phyloP scores from a whole-genome alignment of 2,329 filamentous ascomycete species.

The Raffaelea ambrosiae region DNA sequence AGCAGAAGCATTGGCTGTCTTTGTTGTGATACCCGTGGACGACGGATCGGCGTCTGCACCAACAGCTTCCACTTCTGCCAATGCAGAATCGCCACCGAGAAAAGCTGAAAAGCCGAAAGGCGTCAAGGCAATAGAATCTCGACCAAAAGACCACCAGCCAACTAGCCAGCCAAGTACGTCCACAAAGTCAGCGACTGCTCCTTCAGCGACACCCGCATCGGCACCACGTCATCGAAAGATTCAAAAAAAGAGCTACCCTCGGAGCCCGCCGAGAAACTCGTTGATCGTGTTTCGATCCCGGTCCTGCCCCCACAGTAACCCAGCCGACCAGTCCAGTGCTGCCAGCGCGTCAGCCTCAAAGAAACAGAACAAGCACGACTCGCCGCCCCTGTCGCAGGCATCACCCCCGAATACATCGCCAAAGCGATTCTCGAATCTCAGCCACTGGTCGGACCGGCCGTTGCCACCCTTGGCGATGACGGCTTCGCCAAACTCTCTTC shows the following conservation, averaged over 20 bases:
- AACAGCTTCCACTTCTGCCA: background rate
- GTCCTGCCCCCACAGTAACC: too few relatives aligned
- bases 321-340: background rate
- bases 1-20: conserved; percentile 45
- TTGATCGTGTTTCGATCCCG: background rate
- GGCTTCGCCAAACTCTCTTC: background rate
- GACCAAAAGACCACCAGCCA: background rate
- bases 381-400: background rate
- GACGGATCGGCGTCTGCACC: background rate
- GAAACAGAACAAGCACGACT: too few relatives aligned
- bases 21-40: conserved; percentile 18
- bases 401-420: background rate
- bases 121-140: too few relatives aligned
- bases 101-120: too few relatives aligned
- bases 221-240: too few relatives aligned
- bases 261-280: too few relatives aligned
- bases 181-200: too few relatives aligned
- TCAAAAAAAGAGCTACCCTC: too few relatives aligned
- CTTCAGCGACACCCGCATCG: too few relatives aligned
- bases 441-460: conserved; percentile 5
- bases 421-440: background rate
- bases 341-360: too few relatives aligned
- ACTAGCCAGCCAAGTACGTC: too few relatives aligned
- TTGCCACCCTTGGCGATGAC: conserved; percentile 2
- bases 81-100: background rate